phyloP scores from a whole-genome alignment of 257 asterid species.

The Avicennia marina region DNA sequence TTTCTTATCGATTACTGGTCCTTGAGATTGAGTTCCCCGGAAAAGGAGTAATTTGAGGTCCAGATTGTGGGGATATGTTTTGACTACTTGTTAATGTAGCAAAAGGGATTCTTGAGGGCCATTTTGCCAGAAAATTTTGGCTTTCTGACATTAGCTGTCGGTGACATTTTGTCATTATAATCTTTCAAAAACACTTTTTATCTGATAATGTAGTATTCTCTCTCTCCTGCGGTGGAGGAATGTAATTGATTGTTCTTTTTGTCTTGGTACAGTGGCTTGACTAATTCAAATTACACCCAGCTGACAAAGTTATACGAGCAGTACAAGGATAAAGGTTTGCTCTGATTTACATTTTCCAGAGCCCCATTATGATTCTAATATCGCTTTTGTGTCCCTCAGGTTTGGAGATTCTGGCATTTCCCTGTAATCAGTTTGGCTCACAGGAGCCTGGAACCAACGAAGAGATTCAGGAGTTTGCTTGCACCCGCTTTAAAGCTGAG shows the following conservation, averaged over 20 bases:
- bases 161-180: no score
- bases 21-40: no score
- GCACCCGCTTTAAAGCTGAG: conserved; percentile 98
- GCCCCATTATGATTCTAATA: neutral
- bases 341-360: neutral
- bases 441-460: conserved; percentile 90
- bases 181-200: neutral
- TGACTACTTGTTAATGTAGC: no score
- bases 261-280: neutral
- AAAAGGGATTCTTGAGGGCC: no score
- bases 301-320: neutral
- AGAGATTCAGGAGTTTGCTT: conserved; percentile 73
- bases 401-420: conserved; percentile 89
- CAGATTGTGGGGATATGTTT: no score
- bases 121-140: no score
- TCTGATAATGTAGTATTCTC: neutral
- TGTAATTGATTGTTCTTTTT: neutral
- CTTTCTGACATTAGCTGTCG: no score
- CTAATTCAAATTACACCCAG: neutral
- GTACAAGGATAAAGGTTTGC: neutral
- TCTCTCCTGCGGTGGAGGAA: neutral
- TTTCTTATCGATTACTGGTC: no score
- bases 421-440: conserved; percentile 94
- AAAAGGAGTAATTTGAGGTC: no score
- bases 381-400: conserved; percentile 29